phyloP scores from a whole-genome alignment of 2,329 filamentous ascomycete species.

The Trichoderma gracile region DNA sequence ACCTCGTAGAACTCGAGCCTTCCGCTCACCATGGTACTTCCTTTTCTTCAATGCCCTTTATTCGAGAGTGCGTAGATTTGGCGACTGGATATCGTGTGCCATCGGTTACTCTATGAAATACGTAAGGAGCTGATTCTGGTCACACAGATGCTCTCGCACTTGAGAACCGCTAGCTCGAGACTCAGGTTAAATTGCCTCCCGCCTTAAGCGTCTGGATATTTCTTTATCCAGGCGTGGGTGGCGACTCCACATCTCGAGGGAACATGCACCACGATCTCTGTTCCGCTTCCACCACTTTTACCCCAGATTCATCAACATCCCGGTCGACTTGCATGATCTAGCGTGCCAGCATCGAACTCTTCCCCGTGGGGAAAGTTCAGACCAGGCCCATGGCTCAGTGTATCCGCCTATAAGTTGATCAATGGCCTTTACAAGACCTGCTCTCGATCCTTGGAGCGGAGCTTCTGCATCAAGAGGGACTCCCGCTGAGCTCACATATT shows the following conservation, averaged over 20 bases:
- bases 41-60: background rate
- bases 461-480: background rate
- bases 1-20: background rate
- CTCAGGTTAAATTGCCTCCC: slow-evolving; percentile 10
- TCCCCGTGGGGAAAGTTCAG: slow-evolving; percentile 19
- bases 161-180: too few species aligned
- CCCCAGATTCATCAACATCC: slow-evolving; percentile 17
- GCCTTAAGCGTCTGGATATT: slow-evolving; percentile 7
- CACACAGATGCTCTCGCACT: too few species aligned
- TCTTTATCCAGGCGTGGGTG: slow-evolving; percentile 14
- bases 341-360: slow-evolving; percentile 6
- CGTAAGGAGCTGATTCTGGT: slow-evolving; percentile 10
- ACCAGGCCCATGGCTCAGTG: background rate
- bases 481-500: background rate
- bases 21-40: background rate
- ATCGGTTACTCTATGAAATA: background rate
- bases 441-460: background rate
- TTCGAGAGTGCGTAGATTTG: background rate
- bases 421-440: background rate
- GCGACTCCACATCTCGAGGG: slow-evolving; percentile 13
- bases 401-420: slow-evolving; percentile 10
- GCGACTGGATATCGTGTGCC: background rate
- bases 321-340: background rate
- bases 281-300: background rate
- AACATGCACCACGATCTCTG: slow-evolving; percentile 8